Conservation (phyloP, 2,329 filamentous ascomycete genomes). For the Chrysosporium keratinophilum region DNA sequence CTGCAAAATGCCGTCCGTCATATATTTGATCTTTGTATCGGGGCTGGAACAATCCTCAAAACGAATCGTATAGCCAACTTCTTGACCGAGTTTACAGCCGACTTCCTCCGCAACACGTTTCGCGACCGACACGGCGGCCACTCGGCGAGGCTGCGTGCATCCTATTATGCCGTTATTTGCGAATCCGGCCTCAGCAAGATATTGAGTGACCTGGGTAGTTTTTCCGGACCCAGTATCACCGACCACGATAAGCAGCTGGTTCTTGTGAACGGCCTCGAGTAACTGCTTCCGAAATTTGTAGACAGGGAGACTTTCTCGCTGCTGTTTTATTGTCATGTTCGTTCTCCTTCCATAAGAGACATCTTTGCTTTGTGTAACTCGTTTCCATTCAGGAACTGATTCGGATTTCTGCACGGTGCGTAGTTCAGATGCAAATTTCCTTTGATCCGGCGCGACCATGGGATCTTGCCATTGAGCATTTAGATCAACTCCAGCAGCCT, state of each 20-base stretch:
- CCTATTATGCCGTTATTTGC: conserved; percentile 81
- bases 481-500: conserved; percentile 67
- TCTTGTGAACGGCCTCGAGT: conserved; percentile 72
- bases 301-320: conserved; percentile 80
- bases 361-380: conserved; percentile 66
- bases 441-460: conserved; percentile 75
- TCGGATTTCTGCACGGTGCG: conserved; percentile 52
- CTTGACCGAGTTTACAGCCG: conserved; percentile 76
- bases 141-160: conserved; percentile 92
- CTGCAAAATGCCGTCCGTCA: conserved; percentile 98
- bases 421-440: conserved; percentile 81
- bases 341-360: conserved; percentile 77
- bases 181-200: conserved; percentile 84
- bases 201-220: conserved; percentile 92
- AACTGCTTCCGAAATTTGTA: conserved; percentile 80
- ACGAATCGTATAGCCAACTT: conserved; percentile 94
- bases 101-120: conserved; percentile 96
- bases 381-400: conserved; percentile 85
- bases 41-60: conserved; percentile 91
- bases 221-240: conserved; percentile 96
- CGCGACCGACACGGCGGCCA: conserved; percentile 94
- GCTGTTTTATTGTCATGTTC: conserved; percentile 85
- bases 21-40: conserved; percentile 92
- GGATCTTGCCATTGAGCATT: conserved; percentile 93
- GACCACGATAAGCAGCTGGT: conserved; percentile 90